A percentile compares a stretch with the other conserved stretches of the same genome.
Evolutionary conservation across 306 rosid species (phyloP).

Genomic region (Rosa lucieae): DNA sequence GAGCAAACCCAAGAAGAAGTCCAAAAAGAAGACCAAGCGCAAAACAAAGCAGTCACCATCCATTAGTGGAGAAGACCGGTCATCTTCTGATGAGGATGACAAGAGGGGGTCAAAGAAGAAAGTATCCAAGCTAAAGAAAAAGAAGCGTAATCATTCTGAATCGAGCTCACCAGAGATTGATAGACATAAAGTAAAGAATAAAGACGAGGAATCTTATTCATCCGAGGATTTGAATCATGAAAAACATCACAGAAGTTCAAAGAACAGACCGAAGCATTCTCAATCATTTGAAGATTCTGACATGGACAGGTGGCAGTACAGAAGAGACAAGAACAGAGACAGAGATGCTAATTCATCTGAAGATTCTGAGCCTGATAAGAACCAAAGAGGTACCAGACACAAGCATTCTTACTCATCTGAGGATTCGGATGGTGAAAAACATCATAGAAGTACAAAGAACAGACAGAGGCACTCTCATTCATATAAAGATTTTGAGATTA

Average conservation of each 20-base stretch:
- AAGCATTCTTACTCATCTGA: constrained; percentile 24
- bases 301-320: constrained; percentile 14
- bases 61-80: constrained; percentile 34
- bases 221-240: constrained; percentile 24
- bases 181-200: constrained; percentile 36
- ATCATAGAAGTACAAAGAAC: constrained; percentile 20
- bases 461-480: constrained; percentile 15
- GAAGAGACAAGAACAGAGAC: constrained; percentile 29
- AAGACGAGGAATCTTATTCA: constrained; percentile 28
- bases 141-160: constrained; percentile 38
- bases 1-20: constrained; percentile 65
- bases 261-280: constrained; percentile 10
- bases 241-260: constrained; percentile 29
- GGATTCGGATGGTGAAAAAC: constrained; percentile 14
- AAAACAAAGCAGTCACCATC: constrained; percentile 34
- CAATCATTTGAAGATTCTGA: constrained; percentile 21
- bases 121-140: constrained; percentile 43
- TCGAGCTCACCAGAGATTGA: constrained; percentile 58
- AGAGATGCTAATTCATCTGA: constrained; percentile 25
- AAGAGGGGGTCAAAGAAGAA: constrained; percentile 42
- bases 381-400: constrained; percentile 22
- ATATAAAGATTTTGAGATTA: constrained; percentile 19
- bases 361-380: constrained; percentile 30
- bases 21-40: constrained; percentile 50
- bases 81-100: constrained; percentile 40